These are phyloP conservation scores for Escovopsis sp. DNA, from an alignment of 2,329 filamentous ascomycete species.

Conservation along the genomic window DNA sequence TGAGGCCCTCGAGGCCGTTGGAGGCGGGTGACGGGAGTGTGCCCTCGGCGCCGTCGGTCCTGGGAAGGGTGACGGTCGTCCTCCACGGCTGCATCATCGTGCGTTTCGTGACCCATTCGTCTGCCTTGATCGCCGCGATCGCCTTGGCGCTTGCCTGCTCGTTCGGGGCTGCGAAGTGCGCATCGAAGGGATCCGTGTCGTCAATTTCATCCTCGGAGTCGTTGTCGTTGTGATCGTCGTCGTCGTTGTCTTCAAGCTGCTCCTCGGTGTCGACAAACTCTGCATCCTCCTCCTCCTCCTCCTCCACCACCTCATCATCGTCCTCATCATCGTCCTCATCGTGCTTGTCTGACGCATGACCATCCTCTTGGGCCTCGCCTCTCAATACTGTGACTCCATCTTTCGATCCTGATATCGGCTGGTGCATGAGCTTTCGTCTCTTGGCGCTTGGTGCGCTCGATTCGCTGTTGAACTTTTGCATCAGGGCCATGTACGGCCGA, in stretches of 20 bases:
- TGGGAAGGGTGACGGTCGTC: constrained; percentile 31
- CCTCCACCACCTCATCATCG: constrained; percentile 14
- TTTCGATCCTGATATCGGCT: constrained; percentile 9
- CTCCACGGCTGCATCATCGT: constrained; percentile 30
- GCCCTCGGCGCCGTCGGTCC: constrained; percentile 22
- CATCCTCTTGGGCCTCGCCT: constrained; percentile 6
- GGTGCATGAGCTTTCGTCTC: constrained; percentile 38
- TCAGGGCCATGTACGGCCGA: constrained; percentile 40
- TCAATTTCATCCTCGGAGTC: constrained; percentile 38
- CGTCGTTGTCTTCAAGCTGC: constrained; percentile 14
- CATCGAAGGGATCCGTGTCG: constrained; percentile 57
- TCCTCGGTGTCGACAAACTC: constrained; percentile 10
- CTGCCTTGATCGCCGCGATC: constrained; percentile 33
- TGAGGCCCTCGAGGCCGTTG: constrained; percentile 30
- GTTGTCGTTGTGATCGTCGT: constrained; percentile 16
- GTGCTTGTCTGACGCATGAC: constrained; percentile 21
- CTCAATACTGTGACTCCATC: constrained; percentile 8
- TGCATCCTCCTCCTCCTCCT: constrained; percentile 7
- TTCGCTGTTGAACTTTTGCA: constrained; percentile 39
- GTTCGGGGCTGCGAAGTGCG: constrained; percentile 59
- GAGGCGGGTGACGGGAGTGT: constrained; percentile 18
- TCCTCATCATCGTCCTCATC: constrained; percentile 25
- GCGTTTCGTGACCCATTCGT: constrained; percentile 36
- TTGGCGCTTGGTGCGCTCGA: constrained; percentile 33
- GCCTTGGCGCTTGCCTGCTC: constrained; percentile 40